Evolutionary conservation across 176 grass and related monocot genomes (phyloP).

Genomic region (Avena atlantica): DNA sequence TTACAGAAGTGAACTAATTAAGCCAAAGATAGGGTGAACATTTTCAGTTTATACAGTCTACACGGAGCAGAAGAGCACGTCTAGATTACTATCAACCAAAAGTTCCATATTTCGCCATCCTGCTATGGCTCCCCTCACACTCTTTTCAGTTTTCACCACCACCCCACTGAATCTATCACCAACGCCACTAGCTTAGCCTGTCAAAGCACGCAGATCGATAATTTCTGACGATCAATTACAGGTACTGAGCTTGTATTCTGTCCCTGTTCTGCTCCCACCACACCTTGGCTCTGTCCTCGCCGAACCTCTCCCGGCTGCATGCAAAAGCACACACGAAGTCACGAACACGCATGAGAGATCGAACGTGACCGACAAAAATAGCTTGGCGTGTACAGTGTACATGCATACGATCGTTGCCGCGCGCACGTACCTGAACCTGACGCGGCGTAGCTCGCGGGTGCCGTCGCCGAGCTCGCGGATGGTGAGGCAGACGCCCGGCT

Average conservation of each 20-base stretch:
- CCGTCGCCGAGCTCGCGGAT: slow-evolving; percentile 94
- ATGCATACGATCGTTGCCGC: neutral
- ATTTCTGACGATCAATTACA: slow-evolving; percentile 42
- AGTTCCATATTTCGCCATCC: slow-evolving; percentile 28
- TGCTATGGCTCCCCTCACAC: slow-evolving; percentile 20
- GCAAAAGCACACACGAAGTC: neutral
- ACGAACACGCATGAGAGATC: neutral
- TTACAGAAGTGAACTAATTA: slow-evolving; percentile 1
- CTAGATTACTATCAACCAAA: neutral
- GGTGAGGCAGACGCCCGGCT: slow-evolving; percentile 94
- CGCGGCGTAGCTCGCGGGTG: slow-evolving; percentile 87
- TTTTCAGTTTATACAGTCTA: slow-evolving; percentile 26
- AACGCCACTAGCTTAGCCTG: slow-evolving; percentile 14
- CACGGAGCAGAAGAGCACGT: slow-evolving; percentile 17
- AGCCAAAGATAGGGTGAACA: neutral
- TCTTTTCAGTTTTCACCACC: slow-evolving; percentile 29
- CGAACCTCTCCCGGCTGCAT: slow-evolving; percentile 91
- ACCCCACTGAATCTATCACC: slow-evolving; percentile 41
- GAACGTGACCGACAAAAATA: neutral
- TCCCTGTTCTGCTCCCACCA: slow-evolving; percentile 98
- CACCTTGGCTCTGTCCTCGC: slow-evolving; percentile 85
- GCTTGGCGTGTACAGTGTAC: neutral
- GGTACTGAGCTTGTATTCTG: slow-evolving; percentile 84
- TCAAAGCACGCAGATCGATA: slow-evolving; percentile 10
- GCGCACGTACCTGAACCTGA: slow-evolving; percentile 72